phyloP scores from a whole-genome alignment of 1,284 basidiomycete genomes.

The Malassezia slooffiae region DNA sequence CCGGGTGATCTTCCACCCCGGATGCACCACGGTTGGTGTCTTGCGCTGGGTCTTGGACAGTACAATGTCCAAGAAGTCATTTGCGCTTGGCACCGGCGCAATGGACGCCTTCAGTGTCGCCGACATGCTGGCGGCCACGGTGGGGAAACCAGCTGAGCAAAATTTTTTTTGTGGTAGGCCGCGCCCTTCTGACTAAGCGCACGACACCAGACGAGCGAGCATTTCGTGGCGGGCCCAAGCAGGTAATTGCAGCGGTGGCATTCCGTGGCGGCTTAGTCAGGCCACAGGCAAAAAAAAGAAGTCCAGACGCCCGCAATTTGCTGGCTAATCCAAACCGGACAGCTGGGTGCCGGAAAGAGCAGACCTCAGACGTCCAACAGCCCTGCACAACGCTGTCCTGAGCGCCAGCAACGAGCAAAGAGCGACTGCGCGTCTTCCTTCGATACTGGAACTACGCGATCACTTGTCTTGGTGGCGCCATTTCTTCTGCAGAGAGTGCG shows the following conservation, averaged over 20 bases:
- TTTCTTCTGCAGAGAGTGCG: too few species aligned
- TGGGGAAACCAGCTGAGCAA: neutral
- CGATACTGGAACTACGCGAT: too few species aligned
- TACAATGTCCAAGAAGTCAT: slow-evolving; percentile 89
- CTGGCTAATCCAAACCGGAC: too few species aligned
- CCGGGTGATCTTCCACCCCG: slow-evolving; percentile 93
- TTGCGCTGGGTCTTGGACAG: slow-evolving; percentile 88
- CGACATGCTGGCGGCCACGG: slow-evolving; percentile 14
- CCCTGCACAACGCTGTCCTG: too few species aligned
- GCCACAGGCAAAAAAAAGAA: neutral
- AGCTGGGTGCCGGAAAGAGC: too few species aligned
- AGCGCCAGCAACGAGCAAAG: too few species aligned
- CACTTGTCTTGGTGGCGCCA: too few species aligned
- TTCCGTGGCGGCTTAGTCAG: slow-evolving; percentile 1
- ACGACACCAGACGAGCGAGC: neutral
- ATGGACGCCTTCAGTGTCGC: slow-evolving; percentile 52
- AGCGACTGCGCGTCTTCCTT: too few species aligned
- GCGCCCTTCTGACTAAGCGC: neutral
- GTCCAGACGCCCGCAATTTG: too few species aligned
- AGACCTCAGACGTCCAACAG: too few species aligned
- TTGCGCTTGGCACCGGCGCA: slow-evolving; percentile 87
- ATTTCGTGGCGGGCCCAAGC: neutral
- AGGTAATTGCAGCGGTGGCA: neutral
- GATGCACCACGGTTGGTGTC: slow-evolving; percentile 71
- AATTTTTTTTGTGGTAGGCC: slow-evolving; percentile 1